Base-by-base conservation (phyloP, 176 grass and related monocot species). In the Panicum miliaceum region DNA sequence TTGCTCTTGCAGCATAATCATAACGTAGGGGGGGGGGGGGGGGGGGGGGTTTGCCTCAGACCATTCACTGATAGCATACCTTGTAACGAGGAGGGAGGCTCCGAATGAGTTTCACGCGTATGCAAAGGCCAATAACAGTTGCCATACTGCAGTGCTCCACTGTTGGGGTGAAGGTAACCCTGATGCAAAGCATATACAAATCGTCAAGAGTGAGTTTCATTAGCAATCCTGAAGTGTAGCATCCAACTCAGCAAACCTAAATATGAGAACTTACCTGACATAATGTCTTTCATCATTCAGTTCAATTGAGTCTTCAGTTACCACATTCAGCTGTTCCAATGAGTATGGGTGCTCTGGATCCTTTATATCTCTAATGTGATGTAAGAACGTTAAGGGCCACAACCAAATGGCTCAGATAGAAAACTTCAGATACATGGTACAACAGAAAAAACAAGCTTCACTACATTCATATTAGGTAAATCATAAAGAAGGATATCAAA, bases 341-440 rank as follows among this genome's bases (percentile, higher is more conserved):
- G 96, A 96, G 83, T 95, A 94, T 57, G 96, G 96, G 81, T 95
- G 93, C 81, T 98, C 96, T 42, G 93, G 93, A 50, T 98, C 96
- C 83, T 93, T 93, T 89, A 98, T 98, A 84, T 98, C 96, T 96
- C 96, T 96, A 78, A 98, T 94, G 89, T 96, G 91, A 89, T 98
- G 92, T 98, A 71, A 82, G 79, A 93, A 84, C 41, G 10, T 76
- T 96, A 94, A 98, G 92, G 75, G 82, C 51, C 38, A 56, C 66
- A 90, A 86, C 48, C 73, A 74, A 73, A 70, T 56, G 9, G 64
- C 74, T 54, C 57, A 27, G 45, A 64, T 16, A 75, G 7, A 79
- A 7, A 69, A 34, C 57, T 26, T 40, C 26, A 78, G 34, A 66
- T 77, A 48, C 18, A 85, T 41, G 48, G 20, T 25, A 83, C 29